phyloP scores from a whole-genome alignment of 1,284 basidiomycete species.

The Sphagnurus paluster region DNA sequence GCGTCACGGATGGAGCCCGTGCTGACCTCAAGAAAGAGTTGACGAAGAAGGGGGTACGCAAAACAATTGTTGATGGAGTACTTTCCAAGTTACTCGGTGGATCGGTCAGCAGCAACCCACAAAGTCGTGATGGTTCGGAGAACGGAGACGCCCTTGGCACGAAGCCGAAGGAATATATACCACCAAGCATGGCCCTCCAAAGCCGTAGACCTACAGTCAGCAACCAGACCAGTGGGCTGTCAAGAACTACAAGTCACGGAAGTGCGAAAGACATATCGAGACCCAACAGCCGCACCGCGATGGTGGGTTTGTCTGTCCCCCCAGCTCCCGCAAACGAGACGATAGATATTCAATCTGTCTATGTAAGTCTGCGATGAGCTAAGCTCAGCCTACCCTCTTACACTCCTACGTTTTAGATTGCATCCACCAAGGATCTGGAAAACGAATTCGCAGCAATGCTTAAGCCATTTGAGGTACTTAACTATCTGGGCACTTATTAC shows the following conservation, averaged over 20 bases:
- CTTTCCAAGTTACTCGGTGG: slow-evolving; percentile 59
- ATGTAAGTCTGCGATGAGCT: slow-evolving; percentile 54
- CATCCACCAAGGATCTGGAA: slow-evolving; percentile 83
- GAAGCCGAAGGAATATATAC: slow-evolving; percentile 61
- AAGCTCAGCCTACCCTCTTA: neutral
- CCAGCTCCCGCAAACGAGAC: slow-evolving; percentile 39
- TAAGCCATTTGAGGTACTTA: slow-evolving; percentile 74
- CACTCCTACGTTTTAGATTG: slow-evolving; percentile 57
- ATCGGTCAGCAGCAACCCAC: slow-evolving; percentile 40
- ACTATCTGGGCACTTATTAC: slow-evolving; percentile 2
- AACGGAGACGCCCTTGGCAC: slow-evolving; percentile 47
- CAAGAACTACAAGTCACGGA: slow-evolving; percentile 51
- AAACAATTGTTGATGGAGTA: slow-evolving; percentile 78
- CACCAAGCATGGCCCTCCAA: slow-evolving; percentile 69
- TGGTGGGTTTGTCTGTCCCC: slow-evolving; percentile 37
- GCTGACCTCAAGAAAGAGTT: slow-evolving; percentile 94
- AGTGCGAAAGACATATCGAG: slow-evolving; percentile 47
- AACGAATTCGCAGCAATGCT: slow-evolving; percentile 80
- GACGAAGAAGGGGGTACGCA: slow-evolving; percentile 80
- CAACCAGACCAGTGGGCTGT: slow-evolving; percentile 33
- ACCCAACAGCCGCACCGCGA: slow-evolving; percentile 59
- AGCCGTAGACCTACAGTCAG: slow-evolving; percentile 46
- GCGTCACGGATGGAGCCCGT: slow-evolving; percentile 82
- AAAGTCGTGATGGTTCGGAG: slow-evolving; percentile 58
- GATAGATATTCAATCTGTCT: slow-evolving; percentile 64